Evolutionary conservation across 345 rosid genomes (phyloP), one percentile per base, ranked within the genome.

Genomic region (Salix arbutifolia): DNA sequence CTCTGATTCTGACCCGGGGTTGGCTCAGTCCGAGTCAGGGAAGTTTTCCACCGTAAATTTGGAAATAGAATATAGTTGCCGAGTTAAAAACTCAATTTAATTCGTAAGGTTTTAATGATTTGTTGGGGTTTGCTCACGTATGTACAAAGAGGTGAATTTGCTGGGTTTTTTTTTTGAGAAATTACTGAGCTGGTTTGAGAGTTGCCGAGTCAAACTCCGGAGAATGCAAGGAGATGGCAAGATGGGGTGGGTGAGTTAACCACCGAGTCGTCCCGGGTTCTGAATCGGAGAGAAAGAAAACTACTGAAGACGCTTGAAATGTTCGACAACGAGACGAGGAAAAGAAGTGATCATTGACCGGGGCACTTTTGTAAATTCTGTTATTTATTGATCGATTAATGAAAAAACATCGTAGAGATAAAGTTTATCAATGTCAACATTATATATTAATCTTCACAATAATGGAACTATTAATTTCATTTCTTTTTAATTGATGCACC

Each of bases 1-100:
- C 76, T 50, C 74, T 71, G 77, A 72, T 78, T 76, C 83, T 71
- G 74, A 77, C 78, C 80, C 82, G 86, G 86, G 82, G 64, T 77
- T 12, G 74, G 46, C 78, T 74, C 81, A 42, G 67, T 67, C 73
- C 76, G 61, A 72, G 62, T 67, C n/a, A 31, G 48, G n/a, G 13
- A 53, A 72, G 67, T 70, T 74, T 28, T 46, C 71, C 64, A 21
- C 28, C 17, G 30, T 10, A 40, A 19, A 64, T 26, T 9, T 19
- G 21, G 4, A 35, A 16, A 60, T 58, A 38, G 50, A 38, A 37
- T 26, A 56, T 65, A 10, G 73, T 17, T 53, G 53, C 52, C 60
- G 78, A 69, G 74, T 58, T 69, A n/a, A 26, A 19, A 8, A 46
- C 7, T 17, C 23, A 69, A 42, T 4, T 42, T 4, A 8, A 46